Evolutionary conservation across 345 rosid genomes (phyloP).

Genomic region (Viola odorata): DNA sequence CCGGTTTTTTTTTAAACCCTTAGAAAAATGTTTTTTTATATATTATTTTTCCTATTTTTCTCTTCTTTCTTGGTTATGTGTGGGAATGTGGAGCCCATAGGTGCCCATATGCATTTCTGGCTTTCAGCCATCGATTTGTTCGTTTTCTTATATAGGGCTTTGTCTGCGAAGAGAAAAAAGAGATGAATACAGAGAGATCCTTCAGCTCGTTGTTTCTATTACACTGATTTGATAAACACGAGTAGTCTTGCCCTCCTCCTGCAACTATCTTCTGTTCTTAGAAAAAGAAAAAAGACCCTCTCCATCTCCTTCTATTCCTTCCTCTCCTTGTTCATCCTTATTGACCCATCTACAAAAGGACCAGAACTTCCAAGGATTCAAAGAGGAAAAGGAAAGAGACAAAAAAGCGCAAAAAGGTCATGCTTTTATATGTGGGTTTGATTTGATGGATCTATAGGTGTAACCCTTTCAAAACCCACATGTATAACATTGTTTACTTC

Average conservation of each 20-base stretch:
- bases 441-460: slow-evolving; percentile 53
- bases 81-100: slow-evolving; percentile 36
- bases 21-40: neutral
- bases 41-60: neutral
- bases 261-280: neutral
- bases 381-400: neutral
- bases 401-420: neutral
- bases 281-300: too few relatives aligned
- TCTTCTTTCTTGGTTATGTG: neutral
- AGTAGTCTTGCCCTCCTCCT: too few relatives aligned
- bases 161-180: slow-evolving; percentile 16
- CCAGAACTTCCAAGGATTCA: neutral
- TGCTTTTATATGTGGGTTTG: slow-evolving; percentile 10
- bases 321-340: neutral
- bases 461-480: slow-evolving; percentile 28
- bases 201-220: slow-evolving; percentile 23
- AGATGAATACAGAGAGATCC: neutral
- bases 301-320: neutral
- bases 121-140: slow-evolving; percentile 33
- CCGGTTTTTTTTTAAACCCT: too few relatives aligned
- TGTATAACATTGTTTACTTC: slow-evolving; percentile 41
- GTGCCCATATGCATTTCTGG: slow-evolving; percentile 38
- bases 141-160: slow-evolving; percentile 26
- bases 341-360: neutral
- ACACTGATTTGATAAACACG: slow-evolving; percentile 17